phyloP scores from a whole-genome alignment of 768 basidiomycete species.

The Boletus edulis region DNA sequence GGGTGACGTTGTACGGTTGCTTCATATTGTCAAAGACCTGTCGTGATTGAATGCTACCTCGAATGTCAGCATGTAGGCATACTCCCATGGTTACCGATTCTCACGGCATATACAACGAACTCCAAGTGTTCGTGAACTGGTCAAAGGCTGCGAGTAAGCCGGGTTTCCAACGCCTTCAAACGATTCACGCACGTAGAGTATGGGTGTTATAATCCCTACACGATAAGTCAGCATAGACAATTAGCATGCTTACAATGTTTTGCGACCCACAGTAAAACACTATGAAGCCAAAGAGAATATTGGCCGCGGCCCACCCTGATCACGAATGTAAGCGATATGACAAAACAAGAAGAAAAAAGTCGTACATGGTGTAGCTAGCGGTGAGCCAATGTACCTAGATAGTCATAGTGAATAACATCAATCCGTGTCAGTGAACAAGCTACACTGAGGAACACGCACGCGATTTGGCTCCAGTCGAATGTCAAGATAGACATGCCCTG shows the following conservation, averaged over 20 bases:
- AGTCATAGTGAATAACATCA: not conserved
- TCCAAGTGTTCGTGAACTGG: slow-evolving; percentile 63
- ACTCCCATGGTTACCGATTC: slow-evolving; percentile 12
- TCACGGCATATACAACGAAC: slow-evolving; percentile 57
- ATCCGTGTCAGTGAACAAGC: not conserved
- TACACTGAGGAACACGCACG: slow-evolving; percentile 17
- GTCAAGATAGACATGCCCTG: slow-evolving; percentile 70
- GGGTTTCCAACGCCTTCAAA: slow-evolving; percentile 31
- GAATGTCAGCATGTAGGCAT: not conserved
- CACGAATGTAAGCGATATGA: not conserved
- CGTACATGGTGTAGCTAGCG: slow-evolving; percentile 69
- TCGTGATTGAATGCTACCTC: slow-evolving; percentile 53
- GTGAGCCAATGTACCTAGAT: slow-evolving; percentile 36
- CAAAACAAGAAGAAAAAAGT: not conserved
- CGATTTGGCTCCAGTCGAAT: slow-evolving; percentile 79
- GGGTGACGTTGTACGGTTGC: slow-evolving; percentile 52
- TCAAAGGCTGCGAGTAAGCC: not conserved
- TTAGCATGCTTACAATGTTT: too few species aligned
- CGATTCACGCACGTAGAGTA: slow-evolving; percentile 48
- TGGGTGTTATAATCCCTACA: slow-evolving; percentile 33
- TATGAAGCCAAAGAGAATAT: slow-evolving; percentile 62
- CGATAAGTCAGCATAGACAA: not conserved
- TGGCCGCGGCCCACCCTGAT: slow-evolving; percentile 73
- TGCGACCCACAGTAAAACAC: slow-evolving; percentile 60
- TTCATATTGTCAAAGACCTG: slow-evolving; percentile 62